Base-by-base conservation (phyloP, 2,329 filamentous ascomycete species). In the Colletotrichum sp. region DNA sequence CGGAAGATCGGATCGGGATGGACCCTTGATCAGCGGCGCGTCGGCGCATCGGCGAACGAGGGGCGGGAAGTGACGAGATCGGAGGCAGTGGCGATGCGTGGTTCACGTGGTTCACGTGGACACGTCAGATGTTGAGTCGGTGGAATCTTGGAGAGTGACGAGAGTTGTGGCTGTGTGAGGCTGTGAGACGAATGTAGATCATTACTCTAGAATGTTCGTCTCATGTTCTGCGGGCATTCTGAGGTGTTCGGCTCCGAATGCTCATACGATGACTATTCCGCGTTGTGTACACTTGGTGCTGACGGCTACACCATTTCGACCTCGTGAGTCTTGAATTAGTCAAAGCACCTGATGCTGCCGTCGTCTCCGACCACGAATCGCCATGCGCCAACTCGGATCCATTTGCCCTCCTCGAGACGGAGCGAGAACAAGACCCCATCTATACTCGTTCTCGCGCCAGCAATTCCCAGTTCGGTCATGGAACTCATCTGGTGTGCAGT, bases 1-100 rank as follows among this genome's bases (percentile, higher is more conserved):
- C 58, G 60, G 65, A 64, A 32, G 65, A 36, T 58, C 48, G 21
- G 63, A 57, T 73, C 26, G 48, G 43, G 57, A 75, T 15, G 66
- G 32, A 74, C 66, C 57, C 24, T 65, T 38, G 26, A 32, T 55
- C 13, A 34, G 36, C 67, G 18, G 36, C 32, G 15, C 61, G 66
- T 30, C 66, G 13, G 43, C 34, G 63, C 18, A 60, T 74, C 58
- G 74, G 36, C 74, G 12, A 69, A 38, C 26, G 6, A 28, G 5
- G 16, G 18, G 58, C 8, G 21, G 18, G 43, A 32, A n/a, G n/a
- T 13, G 28, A 58, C 21, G 52, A n/a, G 24, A 43, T 57, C 26
- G 28, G 60, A 28, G 55, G 9, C 6, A 8, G 4, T 32, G 8
- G 65, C 0, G 28, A 12, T 57, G 1, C 6, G 38, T 48, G 8